A percentile compares a stretch with the other conserved stretches of the same genome.
Conservation (phyloP, 2,329 filamentous ascomycete species). For the Diaporthe sp. region DNA sequence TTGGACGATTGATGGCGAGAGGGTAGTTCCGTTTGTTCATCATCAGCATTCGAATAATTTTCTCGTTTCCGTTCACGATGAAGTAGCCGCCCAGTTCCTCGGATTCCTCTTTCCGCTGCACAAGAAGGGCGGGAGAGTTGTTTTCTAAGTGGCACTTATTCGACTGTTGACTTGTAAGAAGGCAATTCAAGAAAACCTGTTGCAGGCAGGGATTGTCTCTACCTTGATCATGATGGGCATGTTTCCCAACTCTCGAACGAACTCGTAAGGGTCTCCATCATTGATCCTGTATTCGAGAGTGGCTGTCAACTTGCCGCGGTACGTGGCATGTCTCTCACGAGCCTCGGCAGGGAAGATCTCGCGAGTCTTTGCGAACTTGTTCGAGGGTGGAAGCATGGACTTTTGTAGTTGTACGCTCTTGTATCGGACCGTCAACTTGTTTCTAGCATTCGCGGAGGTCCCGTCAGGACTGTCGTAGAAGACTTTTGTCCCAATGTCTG, state of each 20-base stretch:
- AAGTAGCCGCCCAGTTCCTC: constrained; percentile 98
- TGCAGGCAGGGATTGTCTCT: constrained; percentile 44
- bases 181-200: constrained; percentile 38
- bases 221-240: constrained; percentile 95
- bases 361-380: constrained; percentile 86
- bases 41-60: constrained; percentile 92
- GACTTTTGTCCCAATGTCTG: constrained; percentile 89
- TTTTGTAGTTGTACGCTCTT: constrained; percentile 87
- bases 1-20: constrained; percentile 91
- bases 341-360: constrained; percentile 93
- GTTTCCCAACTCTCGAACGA: constrained; percentile 85
- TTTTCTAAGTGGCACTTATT: constrained; percentile 92
- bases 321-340: constrained; percentile 91
- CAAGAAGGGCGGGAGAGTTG: constrained; percentile 83
- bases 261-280: constrained; percentile 84
- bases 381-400: constrained; percentile 79
- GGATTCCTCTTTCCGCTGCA: constrained; percentile 90
- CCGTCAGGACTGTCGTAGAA: constrained; percentile 86
- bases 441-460: constrained; percentile 68
- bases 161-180: constrained; percentile 62
- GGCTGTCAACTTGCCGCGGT: constrained; percentile 86
- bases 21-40: constrained; percentile 93
- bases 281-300: constrained; percentile 90
- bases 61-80: constrained; percentile 97
- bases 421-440: constrained; percentile 81